phyloP scores from a whole-genome alignment of 345 rosid species.

The Syzygium grande region DNA sequence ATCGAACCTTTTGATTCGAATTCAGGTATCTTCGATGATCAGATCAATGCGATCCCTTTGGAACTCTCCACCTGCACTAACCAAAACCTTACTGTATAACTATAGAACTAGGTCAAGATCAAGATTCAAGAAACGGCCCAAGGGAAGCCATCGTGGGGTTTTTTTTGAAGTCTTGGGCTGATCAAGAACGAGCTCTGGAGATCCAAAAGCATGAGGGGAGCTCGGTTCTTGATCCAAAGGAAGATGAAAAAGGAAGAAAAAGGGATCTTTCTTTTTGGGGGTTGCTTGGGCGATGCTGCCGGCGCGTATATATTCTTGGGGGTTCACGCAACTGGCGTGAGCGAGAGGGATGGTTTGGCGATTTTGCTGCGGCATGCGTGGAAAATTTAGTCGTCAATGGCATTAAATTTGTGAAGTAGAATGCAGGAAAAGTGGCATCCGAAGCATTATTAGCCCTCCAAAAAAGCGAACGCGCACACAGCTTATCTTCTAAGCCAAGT shows the following conservation, averaged over 20 bases:
- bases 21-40: conserved; percentile 2
- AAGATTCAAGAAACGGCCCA: not conserved
- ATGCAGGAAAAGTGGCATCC: not conserved
- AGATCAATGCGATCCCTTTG: conserved; percentile 85
- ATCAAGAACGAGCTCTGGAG: not conserved
- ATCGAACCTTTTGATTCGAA: not conserved
- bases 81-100: not conserved
- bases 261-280: not conserved
- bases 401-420: not conserved
- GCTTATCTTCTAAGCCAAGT: not conserved
- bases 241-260: not conserved
- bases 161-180: not conserved
- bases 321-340: conserved; percentile 5
- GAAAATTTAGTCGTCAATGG: not conserved
- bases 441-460: not conserved
- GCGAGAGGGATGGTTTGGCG: not conserved
- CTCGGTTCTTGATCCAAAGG: not conserved
- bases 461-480: not conserved
- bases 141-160: not conserved
- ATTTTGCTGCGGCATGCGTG: not conserved
- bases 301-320: not conserved
- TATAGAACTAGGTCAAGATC: not conserved
- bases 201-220: not conserved
- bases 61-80: conserved; percentile 50
- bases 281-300: not conserved